Evolutionary conservation across 495 filamentous ascomycete species (phyloP).

Genomic region (Bryoglossum gracile): DNA sequence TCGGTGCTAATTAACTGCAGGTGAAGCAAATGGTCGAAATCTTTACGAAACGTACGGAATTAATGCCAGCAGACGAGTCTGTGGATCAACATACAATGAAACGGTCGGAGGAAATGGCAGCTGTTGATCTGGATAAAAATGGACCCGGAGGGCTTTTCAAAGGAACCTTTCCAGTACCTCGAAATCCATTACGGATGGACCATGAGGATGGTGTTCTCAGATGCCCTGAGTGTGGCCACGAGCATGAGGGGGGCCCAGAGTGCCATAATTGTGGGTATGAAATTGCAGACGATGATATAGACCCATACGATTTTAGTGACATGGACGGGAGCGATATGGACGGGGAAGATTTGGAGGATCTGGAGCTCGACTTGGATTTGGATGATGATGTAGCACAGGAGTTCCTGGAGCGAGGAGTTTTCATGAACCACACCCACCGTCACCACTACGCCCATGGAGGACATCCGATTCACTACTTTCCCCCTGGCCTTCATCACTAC

Average conservation of each 20-base stretch:
- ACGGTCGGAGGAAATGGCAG: conserved; percentile 48
- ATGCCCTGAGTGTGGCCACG: conserved; percentile 40
- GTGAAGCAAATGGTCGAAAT: conserved; percentile 59
- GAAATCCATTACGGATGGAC: conserved; percentile 37
- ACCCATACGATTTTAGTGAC: conserved; percentile 11
- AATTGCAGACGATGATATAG: conserved; percentile 12
- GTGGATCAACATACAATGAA: conserved; percentile 50
- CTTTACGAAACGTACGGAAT: conserved; percentile 53
- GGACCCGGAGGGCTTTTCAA: conserved; percentile 57
- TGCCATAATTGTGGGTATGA: conserved; percentile 16
- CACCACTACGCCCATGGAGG: conserved; percentile 10
- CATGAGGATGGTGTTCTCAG: conserved; percentile 54
- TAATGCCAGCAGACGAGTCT: conserved; percentile 58
- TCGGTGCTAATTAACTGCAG: conserved; percentile 32
- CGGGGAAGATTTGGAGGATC: conserved; percentile 19
- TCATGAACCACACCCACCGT: conserved; percentile 13
- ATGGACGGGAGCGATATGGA: conserved; percentile 7
- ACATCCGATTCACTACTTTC: background rate
- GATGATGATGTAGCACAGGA: conserved; percentile 2
- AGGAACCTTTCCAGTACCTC: conserved; percentile 42
- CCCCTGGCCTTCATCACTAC: background rate
- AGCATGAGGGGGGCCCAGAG: conserved; percentile 20
- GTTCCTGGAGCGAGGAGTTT: background rate
- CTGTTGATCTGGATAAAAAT: conserved; percentile 45
- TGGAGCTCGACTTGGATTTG: conserved; percentile 15